Evolutionary conservation across 169 alveolate species (phyloP), one percentile per base, ranked within the genome.

Genomic region (Neospora caninum): DNA sequence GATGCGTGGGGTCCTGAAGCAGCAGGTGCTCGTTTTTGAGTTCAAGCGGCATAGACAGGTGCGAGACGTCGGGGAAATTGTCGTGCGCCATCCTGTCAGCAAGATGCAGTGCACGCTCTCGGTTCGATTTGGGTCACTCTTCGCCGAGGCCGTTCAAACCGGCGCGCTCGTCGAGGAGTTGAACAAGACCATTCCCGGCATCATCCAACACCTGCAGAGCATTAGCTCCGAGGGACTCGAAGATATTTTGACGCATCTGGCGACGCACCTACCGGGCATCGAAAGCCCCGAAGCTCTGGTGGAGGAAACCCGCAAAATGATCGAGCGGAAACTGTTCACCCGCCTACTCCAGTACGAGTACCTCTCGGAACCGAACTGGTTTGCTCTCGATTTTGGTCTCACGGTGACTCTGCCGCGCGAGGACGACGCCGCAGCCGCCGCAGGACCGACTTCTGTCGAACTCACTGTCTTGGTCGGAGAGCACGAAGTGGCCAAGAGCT

Each of bases 221-320:
- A 42, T 41, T 9, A 38, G 89, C 64, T 29, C 69, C 2, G 64
- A 42, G 64, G 38, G 38, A 7, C 64, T 82, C 0, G 89, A 82
- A 31, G 67, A 82, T 67, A 25, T 29, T 36, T 36, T 82, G 67
- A 27, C 54, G 2, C 42, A 38, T 16, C 69, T 82, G 10, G n/a
- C 89, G 34, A 41, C n/a, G 29, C 67, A 41, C 18, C 89, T 82
- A 2, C 89, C 89, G 10, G 89, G 89, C 89, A 42, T 42, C 16
- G 64, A 82, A 10, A 7, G 6, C n/a, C 67, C 41, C 25, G 89
- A 82, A 1, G 41, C 27, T 31, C 64, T 82, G 4, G 54, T 39
- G 38, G 16, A 9, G 38, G 89, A 82, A 31, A 27, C 89, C 10
- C 39, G 34, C 39, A 31, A 41, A 82, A 38, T 82, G 43, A 31